A percentile compares a stretch with the other conserved stretches of the same genome.
These are phyloP conservation scores for Davidsoniella virescens DNA, from an alignment of 2,329 filamentous ascomycete genomes.

Conservation along the genomic window DNA sequence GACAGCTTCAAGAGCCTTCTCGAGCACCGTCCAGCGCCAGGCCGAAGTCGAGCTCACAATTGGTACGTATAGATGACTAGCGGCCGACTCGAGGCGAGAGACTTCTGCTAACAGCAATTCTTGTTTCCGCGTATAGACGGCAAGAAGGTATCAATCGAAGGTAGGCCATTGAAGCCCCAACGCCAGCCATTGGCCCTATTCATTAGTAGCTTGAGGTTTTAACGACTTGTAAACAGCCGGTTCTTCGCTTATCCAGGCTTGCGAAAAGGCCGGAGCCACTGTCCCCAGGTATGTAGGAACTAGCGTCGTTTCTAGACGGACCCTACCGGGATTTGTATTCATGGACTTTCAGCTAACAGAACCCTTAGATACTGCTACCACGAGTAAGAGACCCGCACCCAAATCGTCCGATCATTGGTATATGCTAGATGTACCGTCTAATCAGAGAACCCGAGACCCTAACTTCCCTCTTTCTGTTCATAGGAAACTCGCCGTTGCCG, in stretches of 20 bases:
- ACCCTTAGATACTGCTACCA: slow-evolving; percentile 82
- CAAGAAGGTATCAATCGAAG: slow-evolving; percentile 96
- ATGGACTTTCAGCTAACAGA: slow-evolving; percentile 7
- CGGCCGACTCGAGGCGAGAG: not conserved
- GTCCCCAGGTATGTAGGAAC: slow-evolving; percentile 53
- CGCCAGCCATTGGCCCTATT: slow-evolving; percentile 11
- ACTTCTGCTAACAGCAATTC: slow-evolving; percentile 19
- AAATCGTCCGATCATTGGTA: slow-evolving; percentile 13
- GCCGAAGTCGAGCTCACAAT: slow-evolving; percentile 96
- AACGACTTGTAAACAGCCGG: slow-evolving; percentile 46
- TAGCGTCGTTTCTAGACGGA: slow-evolving; percentile 4
- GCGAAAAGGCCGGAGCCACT: slow-evolving; percentile 87
- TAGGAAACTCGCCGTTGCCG: slow-evolving; percentile 95
- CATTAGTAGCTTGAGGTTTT: slow-evolving; percentile 6
- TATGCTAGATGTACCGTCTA: slow-evolving; percentile 3
- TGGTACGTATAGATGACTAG: slow-evolving; percentile 34
- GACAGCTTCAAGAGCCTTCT: slow-evolving; percentile 59
- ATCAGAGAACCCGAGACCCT: not conserved
- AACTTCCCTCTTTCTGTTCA: slow-evolving; percentile 14
- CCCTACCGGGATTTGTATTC: slow-evolving; percentile 1
- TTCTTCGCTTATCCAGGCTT: slow-evolving; percentile 94
- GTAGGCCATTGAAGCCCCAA: slow-evolving; percentile 31
- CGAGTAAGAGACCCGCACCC: slow-evolving; percentile 46
- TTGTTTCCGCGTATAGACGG: slow-evolving; percentile 46
- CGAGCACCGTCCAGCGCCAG: slow-evolving; percentile 58